Evolutionary conservation across 441 rosid genomes (phyloP), one percentile per base, ranked within the genome.

Genomic region (Brassica balearica): DNA sequence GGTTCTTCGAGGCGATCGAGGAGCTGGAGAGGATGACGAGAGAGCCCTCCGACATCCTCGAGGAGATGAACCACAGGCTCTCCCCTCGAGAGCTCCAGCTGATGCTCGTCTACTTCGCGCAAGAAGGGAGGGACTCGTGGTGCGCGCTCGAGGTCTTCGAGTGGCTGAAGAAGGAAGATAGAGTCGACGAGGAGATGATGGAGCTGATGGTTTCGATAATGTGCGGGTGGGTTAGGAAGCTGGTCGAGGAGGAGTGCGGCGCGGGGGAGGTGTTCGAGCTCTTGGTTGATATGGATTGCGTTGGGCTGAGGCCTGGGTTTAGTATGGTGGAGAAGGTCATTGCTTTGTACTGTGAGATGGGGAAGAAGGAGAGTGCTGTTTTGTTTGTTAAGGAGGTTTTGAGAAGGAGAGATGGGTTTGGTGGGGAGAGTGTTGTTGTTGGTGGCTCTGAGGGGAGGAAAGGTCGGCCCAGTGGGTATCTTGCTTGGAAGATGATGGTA

Each of bases 401-500:
- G 80, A 80, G 81, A 9, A 81, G 96, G 34, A 86, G 84, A 17
- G 84, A 87, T 70, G 32, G 38, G 8, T 34, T 6, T 34, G 38
- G 38, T 34, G 38, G 38, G 1, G 1, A 34, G 2, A 5, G 14
- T 32, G 59, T 46, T 69, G 55, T 79, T 74, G 78, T 63, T 62
- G 78, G 67, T 48, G 27, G 27, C 27, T 86, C 84, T 20, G 86
- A 85, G 34, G 89, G 88, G 25, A 87, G 87, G 29, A 90, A 89
- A 72, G 97, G 94, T 65, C 97, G 98, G 43, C 97, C 97, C 9
- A 81, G 87, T 60, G 98, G 98, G 3, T 91, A 92, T 85, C 97
- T 95, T 81, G 92, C 94, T 23, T 95, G 98, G 98, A 91, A 92
- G 85, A 80, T 91, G 88, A 91, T 91, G 98, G 97, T 95, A 86